Evolutionary conservation across 176 grass and related monocot genomes (phyloP).

Genomic region (Carex kokanica): DNA sequence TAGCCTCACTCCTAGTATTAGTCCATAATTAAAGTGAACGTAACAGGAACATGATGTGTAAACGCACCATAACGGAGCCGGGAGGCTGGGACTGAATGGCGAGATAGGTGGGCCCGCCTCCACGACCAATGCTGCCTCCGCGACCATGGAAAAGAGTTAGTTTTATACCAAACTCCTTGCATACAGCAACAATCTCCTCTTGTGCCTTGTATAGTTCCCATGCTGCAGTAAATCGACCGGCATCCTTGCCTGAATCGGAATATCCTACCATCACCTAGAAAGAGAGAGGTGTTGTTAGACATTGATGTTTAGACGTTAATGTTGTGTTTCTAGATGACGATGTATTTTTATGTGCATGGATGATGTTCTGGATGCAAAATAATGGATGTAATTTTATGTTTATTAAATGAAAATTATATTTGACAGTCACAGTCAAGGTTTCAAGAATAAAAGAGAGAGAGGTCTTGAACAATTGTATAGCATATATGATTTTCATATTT

Average conservation of each 20-base stretch:
- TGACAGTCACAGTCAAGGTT: too few relatives aligned
- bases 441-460: neutral
- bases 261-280: constrained; percentile 94
- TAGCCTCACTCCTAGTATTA: neutral
- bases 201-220: constrained; percentile 97
- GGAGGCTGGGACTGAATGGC: constrained; percentile 95
- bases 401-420: too few relatives aligned
- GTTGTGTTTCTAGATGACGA: too few relatives aligned
- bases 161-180: constrained; percentile 88
- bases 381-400: too few relatives aligned
- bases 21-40: neutral
- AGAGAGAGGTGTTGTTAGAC: neutral
- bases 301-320: too few relatives aligned
- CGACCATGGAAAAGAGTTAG: constrained; percentile 94
- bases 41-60: neutral
- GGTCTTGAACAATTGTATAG: neutral
- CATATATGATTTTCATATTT: neutral
- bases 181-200: constrained; percentile 70
- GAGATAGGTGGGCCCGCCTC: constrained; percentile 83
- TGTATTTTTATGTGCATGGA: too few relatives aligned
- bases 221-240: constrained; percentile 77
- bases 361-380: too few relatives aligned
- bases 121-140: constrained; percentile 85
- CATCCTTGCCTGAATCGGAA: constrained; percentile 96
- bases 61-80: constrained; percentile 71